Evolutionary conservation across 768 basidiomycete genomes (phyloP).

Genomic region (Tephrocybe sp.): DNA sequence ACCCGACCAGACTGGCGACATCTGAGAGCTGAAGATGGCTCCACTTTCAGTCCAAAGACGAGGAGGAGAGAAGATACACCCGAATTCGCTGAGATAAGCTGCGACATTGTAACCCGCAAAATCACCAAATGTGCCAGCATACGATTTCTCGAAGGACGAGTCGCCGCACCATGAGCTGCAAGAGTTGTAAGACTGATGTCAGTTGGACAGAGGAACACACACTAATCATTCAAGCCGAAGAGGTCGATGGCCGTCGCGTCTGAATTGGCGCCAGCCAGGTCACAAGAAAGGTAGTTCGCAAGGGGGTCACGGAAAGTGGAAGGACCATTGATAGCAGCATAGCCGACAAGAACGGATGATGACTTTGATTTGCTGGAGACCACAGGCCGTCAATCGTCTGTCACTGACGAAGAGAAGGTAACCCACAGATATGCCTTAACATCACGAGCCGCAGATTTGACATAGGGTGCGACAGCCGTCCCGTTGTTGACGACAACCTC

Average conservation of each 20-base stretch:
- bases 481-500: slow-evolving; percentile 60
- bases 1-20: slow-evolving; percentile 84
- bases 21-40: slow-evolving; percentile 69
- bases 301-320: slow-evolving; percentile 61
- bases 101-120: slow-evolving; percentile 71
- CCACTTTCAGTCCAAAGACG: slow-evolving; percentile 81
- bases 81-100: slow-evolving; percentile 91
- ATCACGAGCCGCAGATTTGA: slow-evolving; percentile 92
- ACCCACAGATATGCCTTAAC: slow-evolving; percentile 80
- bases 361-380: slow-evolving; percentile 56
- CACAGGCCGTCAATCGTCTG: slow-evolving; percentile 5
- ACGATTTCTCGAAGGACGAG: slow-evolving; percentile 55
- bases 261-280: slow-evolving; percentile 50
- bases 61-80: slow-evolving; percentile 61
- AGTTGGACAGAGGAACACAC: slow-evolving; percentile 27
- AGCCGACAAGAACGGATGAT: slow-evolving; percentile 73
- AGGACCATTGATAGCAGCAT: slow-evolving; percentile 80
- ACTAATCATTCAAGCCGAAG: slow-evolving; percentile 89
- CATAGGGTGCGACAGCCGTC: slow-evolving; percentile 70
- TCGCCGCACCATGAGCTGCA: slow-evolving; percentile 82
- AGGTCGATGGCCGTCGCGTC: slow-evolving; percentile 73
- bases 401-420: neutral
- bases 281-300: slow-evolving; percentile 82
- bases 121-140: slow-evolving; percentile 51
- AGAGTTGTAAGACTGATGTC: neutral